Evolutionary conservation across 345 rosid genomes (phyloP), one percentile per base, ranked within the genome.

Genomic region (Eucalyptus urophylla): DNA sequence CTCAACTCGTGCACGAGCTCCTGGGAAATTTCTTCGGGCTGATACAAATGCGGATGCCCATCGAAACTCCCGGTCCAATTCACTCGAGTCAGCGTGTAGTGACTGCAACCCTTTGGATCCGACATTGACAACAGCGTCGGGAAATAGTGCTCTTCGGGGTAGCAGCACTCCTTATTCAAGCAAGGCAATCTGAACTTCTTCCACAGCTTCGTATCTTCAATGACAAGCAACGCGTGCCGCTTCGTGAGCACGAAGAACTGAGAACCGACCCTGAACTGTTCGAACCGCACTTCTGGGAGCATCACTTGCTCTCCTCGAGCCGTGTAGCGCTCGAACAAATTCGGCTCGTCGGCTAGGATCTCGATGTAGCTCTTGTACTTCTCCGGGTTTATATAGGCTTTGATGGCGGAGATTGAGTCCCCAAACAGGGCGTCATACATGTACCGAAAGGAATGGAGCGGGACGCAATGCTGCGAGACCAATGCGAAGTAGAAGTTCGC

Each of bases 121-220:
- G 87, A 69, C 91, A 96, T 94, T 11, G 97, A 95, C 51, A 97
- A 67, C n/a, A 96, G 89, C 2, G 99, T 97, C 5, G 98, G 98
- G 43, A 97, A 96, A 88, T 97, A 97, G 91, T 97, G 99, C 88
- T 96, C 99, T 87, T 97, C 99, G 1, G 98, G 99, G 90, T 97
- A 97, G 51, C 99, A 96, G 1, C 96, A 93, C 3, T 93, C 92
- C 3, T 58, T 6, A n/a, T 95, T 91, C 72, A 92, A 49, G 58
- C 99, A 97, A 3, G 96, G 97, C 19, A 95, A 86, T 87, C 90
- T 93, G 49, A 97, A 97, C 89, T 97, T 97, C 89, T 93, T 94
- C 99, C 99, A 97, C 24, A 96, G 89, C 47, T 91, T 94, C 21
- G 92, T 92, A 47, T 97, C 99, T 56, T 87, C 90, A 16, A 97